A percentile compares a stretch with the other conserved stretches of the same genome.
Conservation (phyloP, 176 grass and related monocot genomes). For the Aegilops longissima region DNA sequence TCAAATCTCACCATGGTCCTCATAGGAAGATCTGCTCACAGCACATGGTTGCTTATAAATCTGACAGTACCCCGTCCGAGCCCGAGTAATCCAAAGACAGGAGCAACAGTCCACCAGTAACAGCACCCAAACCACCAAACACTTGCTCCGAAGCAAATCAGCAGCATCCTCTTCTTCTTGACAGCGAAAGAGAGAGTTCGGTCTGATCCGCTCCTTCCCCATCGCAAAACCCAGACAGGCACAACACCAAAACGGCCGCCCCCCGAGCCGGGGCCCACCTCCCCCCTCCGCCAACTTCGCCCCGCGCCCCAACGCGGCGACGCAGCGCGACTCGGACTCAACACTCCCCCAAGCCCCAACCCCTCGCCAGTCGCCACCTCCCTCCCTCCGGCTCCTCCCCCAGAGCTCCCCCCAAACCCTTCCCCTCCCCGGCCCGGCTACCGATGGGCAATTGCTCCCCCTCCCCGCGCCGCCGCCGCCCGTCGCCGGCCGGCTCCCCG, state of each 20-base stretch:
- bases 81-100: neutral
- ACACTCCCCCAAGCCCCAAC: neutral
- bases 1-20: neutral
- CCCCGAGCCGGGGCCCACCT: constrained; percentile 21
- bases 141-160: constrained; percentile 31
- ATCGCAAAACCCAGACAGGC: constrained; percentile 13
- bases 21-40: neutral
- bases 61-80: neutral
- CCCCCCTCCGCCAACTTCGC: constrained; percentile 31
- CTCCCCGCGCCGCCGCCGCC: constrained; percentile 46
- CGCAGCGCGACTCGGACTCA: neutral
- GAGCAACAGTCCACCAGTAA: neutral
- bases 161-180: neutral
- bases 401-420: constrained; percentile 2
- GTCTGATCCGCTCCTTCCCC: neutral
- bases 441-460: constrained; percentile 61
- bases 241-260: constrained; percentile 32
- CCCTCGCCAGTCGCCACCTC: neutral
- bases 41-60: neutral
- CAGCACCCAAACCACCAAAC: constrained; percentile 2
- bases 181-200: neutral
- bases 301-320: constrained; percentile 20
- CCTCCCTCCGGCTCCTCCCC: constrained; percentile 6
- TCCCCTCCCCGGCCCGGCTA: neutral
- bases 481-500: constrained; percentile 30